Base-by-base conservation (phyloP, 176 grass and related monocot genomes). In the Rhynchospora tenuis region DNA sequence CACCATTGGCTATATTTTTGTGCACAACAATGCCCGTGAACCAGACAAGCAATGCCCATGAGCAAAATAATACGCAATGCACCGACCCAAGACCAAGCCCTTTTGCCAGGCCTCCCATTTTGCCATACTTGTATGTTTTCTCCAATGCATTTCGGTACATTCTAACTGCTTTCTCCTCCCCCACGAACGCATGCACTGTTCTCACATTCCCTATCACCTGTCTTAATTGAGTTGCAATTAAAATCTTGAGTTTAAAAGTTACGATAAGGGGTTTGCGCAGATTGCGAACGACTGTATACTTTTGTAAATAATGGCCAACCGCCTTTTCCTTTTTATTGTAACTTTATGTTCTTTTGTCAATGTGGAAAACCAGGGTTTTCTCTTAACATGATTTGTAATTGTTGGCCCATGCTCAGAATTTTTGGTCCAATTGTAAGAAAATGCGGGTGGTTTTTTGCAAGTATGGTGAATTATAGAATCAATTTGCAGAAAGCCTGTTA, bases 151-250 rank as follows among this genome's bases (percentile, higher is more conserved):
- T 85, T 68, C 86, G 86, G 89, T 98, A 95, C 58, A 83, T 69
- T 83, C 68, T 77, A 45, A 95, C 96, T 5, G 96, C 96, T 73
- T 93, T 95, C 84, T 95, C 96, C 86, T 98, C 96, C 64, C 96
- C 96, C 5, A 91, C 96, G 69, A 98, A 98, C 62, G 96, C 96
- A 78, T 98, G 96, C 74, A 98, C 96, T 1, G 96, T 98, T 19
- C 96, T 86, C 31, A 98, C 93, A 86, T 98, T 98, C 64, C 96
- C 93, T 78, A 98, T 98, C 62, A 95, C 92, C 92, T 94, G 83
- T 76, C 26, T 55, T 54, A 55, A 29, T 28, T 76, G 64, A 46
- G 6, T 50, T 56, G 13, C 7, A n/a, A 27, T 72, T 56, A 78
- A 64, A 43, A 81, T 66, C 33, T 45, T 66, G 52, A 44, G 28